A percentile compares a stretch with the other conserved stretches of the same genome.
phyloP scores from a whole-genome alignment of 225 moss, liverwort and hornwort genomes.

The Rhytidiadelphus loreus region DNA sequence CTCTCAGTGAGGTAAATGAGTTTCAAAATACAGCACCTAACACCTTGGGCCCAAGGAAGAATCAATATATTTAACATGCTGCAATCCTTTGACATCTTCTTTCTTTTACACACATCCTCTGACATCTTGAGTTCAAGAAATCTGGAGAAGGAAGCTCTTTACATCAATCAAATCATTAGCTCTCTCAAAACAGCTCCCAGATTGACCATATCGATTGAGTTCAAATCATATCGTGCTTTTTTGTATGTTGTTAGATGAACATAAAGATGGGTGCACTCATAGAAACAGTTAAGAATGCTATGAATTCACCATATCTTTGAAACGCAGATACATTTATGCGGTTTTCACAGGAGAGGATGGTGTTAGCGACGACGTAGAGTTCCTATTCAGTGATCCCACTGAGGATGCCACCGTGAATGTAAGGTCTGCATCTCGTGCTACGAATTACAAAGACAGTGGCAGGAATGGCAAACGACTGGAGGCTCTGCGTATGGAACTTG shows the following conservation, averaged over 20 bases:
- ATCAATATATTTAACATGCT: not conserved
- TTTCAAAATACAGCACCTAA: not conserved
- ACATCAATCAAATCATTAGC: not conserved
- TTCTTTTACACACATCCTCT: not conserved
- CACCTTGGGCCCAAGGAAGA: not conserved
- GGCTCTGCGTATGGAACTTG: slow-evolving; percentile 55
- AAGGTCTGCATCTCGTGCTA: slow-evolving; percentile 77
- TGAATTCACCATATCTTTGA: not conserved
- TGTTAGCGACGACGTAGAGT: slow-evolving; percentile 75
- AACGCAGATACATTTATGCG: slow-evolving; percentile 69
- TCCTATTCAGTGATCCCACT: slow-evolving; percentile 69
- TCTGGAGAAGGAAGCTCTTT: not conserved
- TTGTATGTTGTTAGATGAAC: not conserved
- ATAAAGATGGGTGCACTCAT: not conserved
- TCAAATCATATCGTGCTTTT: not conserved
- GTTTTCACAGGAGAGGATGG: slow-evolving; percentile 66
- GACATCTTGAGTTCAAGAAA: not conserved
- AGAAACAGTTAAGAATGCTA: not conserved
- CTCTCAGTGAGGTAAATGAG: not conserved
- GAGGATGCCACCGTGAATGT: slow-evolving; percentile 69
- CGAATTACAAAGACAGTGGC: slow-evolving; percentile 42
- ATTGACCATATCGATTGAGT: not conserved
- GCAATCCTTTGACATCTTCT: not conserved
- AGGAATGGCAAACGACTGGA: slow-evolving; percentile 73
- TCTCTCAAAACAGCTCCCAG: not conserved